A percentile compares a stretch with the other conserved stretches of the same genome.
Evolutionary conservation across 1,284 basidiomycete genomes (phyloP).

Genomic region (Cystobasidium pallidum): DNA sequence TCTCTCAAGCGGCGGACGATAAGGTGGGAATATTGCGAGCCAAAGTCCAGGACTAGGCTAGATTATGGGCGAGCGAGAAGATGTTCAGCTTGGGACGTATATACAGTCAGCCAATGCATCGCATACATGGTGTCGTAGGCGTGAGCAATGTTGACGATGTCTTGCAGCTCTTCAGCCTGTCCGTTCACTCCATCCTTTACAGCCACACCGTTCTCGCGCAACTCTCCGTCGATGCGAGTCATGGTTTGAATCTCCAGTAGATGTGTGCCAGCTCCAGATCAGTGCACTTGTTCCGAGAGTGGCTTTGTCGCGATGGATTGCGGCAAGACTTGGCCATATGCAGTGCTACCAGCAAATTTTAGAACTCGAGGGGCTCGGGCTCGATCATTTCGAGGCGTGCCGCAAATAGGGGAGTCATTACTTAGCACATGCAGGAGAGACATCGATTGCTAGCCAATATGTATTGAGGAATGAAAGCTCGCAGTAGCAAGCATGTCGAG

Average conservation of each 20-base stretch:
- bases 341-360: conserved; percentile 10
- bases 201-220: conserved; percentile 19
- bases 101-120: background rate
- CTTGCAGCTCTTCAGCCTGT: conserved; percentile 12
- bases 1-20: conserved; percentile 98
- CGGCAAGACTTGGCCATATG: background rate
- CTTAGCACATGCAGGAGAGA: no score
- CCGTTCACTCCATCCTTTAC: conserved; percentile 21
- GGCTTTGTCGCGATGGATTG: background rate
- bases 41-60: conserved; percentile 46
- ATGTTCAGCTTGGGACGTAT: background rate
- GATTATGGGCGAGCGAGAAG: background rate
- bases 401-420: background rate
- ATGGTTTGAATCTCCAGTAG: background rate
- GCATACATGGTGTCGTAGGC: conserved; percentile 44
- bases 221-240: conserved; percentile 25
- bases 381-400: background rate
- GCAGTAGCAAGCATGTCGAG: no score
- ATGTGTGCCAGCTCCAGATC: background rate
- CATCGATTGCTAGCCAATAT: no score
- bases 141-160: conserved; percentile 37
- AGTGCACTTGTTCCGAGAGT: background rate
- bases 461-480: background rate
- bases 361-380: background rate
- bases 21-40: conserved; percentile 71